Evolutionary conservation across 495 filamentous ascomycete species (phyloP).

Genomic region (Penicillium turbatum): DNA sequence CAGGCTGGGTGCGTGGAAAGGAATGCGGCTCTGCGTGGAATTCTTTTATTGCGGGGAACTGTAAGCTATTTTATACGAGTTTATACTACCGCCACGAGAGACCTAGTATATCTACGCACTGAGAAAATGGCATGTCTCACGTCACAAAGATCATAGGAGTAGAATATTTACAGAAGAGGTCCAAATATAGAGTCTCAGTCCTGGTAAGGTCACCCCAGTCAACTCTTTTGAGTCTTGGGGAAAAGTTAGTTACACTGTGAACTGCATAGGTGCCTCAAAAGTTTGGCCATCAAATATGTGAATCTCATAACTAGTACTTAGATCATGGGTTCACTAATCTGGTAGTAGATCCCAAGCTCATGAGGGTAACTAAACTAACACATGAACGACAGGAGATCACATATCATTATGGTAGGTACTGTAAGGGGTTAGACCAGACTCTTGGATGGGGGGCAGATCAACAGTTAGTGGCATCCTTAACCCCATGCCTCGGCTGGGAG

Average conservation of each 20-base stretch:
- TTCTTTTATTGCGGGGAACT: not conserved
- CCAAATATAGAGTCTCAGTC: not conserved
- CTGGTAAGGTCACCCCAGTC: not conserved
- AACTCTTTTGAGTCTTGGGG: not conserved
- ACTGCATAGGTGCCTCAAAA: not conserved
- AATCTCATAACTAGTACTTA: too few species aligned
- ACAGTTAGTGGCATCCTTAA: constrained; percentile 7
- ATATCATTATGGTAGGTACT: too few species aligned
- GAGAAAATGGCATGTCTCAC: not conserved
- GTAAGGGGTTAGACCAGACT: not conserved
- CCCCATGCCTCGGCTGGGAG: constrained; percentile 7
- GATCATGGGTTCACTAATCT: too few species aligned
- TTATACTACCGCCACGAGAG: not conserved
- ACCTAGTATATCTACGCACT: not conserved
- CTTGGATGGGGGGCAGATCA: not conserved
- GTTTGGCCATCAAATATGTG: too few species aligned
- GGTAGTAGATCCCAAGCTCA: too few species aligned
- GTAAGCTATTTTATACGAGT: not conserved
- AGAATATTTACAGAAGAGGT: not conserved
- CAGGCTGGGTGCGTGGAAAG: constrained; percentile 11
- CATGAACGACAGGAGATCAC: too few species aligned
- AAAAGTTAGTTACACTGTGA: not conserved
- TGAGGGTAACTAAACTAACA: too few species aligned
- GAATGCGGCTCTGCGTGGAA: constrained; percentile 1
- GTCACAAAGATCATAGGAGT: not conserved